These are phyloP conservation scores for Irpex sp. DNA, from an alignment of 1,284 basidiomycete genomes.

Conservation along the genomic window DNA sequence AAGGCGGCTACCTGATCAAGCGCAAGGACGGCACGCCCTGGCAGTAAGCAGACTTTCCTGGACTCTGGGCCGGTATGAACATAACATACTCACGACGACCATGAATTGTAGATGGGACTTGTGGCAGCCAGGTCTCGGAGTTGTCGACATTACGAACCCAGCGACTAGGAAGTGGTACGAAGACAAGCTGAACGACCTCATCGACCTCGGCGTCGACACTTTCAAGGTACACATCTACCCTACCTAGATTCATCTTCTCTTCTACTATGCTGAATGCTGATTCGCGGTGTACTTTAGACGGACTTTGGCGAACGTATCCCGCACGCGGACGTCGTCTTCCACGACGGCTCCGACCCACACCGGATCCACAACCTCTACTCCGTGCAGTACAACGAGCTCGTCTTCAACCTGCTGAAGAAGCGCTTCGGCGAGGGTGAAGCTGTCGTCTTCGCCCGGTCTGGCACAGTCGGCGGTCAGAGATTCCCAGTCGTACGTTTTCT, in stretches of 20 bases:
- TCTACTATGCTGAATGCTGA: too few species aligned
- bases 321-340: conserved; percentile 56
- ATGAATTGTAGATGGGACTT: conserved; percentile 52
- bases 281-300: conserved; percentile 38
- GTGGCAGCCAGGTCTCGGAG: conserved; percentile 70
- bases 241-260: too few species aligned
- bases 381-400: conserved; percentile 66
- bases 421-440: conserved; percentile 64
- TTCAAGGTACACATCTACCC: conserved; percentile 48
- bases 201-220: conserved; percentile 69
- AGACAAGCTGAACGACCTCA: conserved; percentile 52
- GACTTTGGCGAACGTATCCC: conserved; percentile 74
- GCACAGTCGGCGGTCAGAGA: conserved; percentile 66
- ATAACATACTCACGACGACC: neutral
- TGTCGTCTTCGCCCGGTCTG: conserved; percentile 65
- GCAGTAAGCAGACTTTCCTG: conserved; percentile 47
- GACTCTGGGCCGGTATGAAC: neutral
- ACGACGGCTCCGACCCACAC: conserved; percentile 70
- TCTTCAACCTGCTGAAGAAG: conserved; percentile 58
- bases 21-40: conserved; percentile 65
- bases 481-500: conserved; percentile 34
- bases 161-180: conserved; percentile 65
- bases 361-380: conserved; percentile 66
- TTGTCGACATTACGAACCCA: conserved; percentile 74
- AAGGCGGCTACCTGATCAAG: conserved; percentile 69